Conservation (phyloP, 1,284 basidiomycete species). For the Austropuccinia psidii region DNA sequence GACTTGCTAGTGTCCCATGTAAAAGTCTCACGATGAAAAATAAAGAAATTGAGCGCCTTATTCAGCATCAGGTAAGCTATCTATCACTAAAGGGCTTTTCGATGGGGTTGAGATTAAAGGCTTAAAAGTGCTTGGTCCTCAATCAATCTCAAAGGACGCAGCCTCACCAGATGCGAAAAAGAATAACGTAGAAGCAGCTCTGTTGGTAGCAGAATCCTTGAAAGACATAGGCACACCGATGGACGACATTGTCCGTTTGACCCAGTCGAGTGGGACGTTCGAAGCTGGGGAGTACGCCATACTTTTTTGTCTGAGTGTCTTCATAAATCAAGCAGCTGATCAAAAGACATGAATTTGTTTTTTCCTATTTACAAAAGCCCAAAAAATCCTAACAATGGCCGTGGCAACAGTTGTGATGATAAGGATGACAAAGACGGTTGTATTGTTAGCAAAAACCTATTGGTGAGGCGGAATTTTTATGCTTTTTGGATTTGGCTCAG, state of each 20-base stretch:
- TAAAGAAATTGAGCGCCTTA: conserved; percentile 7
- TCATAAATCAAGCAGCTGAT: neutral
- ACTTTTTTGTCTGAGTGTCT: neutral
- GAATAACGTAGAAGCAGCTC: conserved; percentile 13
- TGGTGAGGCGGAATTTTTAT: conserved; percentile 24
- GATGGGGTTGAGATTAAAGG: neutral
- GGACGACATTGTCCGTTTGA: too few relatives aligned
- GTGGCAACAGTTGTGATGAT: conserved; percentile 9
- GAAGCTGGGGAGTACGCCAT: conserved; percentile 11
- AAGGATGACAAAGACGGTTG: neutral
- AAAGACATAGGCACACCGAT: neutral
- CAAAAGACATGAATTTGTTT: neutral
- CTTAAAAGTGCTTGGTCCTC: neutral
- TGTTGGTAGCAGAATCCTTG: conserved; percentile 4
- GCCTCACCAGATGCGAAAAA: neutral
- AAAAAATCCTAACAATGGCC: neutral
- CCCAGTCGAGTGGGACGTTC: conserved; percentile 8
- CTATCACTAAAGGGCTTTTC: neutral
- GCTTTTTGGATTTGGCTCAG: neutral
- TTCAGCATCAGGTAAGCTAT: conserved; percentile 20
- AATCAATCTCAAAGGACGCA: conserved; percentile 6
- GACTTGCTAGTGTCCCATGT: conserved; percentile 41
- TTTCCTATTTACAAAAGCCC: neutral
- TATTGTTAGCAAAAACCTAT: conserved; percentile 7
- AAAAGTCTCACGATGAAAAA: neutral